phyloP scores from a whole-genome alignment of 805 yeast genomes.

The Candida germanica region DNA sequence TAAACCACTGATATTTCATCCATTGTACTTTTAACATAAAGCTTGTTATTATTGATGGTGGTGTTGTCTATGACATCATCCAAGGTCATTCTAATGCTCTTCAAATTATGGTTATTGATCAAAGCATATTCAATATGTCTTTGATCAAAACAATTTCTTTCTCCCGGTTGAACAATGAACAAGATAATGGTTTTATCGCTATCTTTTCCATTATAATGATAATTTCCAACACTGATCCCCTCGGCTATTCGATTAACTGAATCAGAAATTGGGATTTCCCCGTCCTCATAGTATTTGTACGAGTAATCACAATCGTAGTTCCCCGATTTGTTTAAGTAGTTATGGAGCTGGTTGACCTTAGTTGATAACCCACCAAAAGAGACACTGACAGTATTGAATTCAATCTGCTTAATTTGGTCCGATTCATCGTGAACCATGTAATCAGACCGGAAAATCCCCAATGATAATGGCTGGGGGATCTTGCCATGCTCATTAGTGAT shows the following conservation, averaged over 20 bases:
- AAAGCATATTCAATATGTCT: conserved; percentile 74
- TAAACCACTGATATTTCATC: conserved; percentile 86
- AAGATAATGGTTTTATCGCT: conserved; percentile 53
- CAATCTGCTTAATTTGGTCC: conserved; percentile 77
- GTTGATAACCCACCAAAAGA: conserved; percentile 90
- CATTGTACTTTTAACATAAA: conserved; percentile 51
- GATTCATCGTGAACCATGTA: conserved; percentile 55
- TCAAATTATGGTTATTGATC: conserved; percentile 52
- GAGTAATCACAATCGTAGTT: conserved; percentile 46
- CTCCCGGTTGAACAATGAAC: conserved; percentile 79
- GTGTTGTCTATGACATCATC: conserved; percentile 51
- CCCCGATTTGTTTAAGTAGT: conserved; percentile 58
- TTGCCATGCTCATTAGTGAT: conserved; percentile 39
- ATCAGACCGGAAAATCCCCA: conserved; percentile 89
- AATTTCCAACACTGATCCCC: conserved; percentile 68
- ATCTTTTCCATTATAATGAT: conserved; percentile 42
- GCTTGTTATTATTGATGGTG: conserved; percentile 41
- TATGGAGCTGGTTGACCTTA: conserved; percentile 74
- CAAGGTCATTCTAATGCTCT: conserved; percentile 64
- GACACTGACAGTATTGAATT: conserved; percentile 92
- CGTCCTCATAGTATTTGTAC: conserved; percentile 41
- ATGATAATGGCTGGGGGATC: conserved; percentile 60
- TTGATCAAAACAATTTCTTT: conserved; percentile 90
- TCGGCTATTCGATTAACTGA: conserved; percentile 59
- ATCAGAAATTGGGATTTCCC: conserved; percentile 64